A percentile compares a stretch with the other conserved stretches of the same genome.
These are phyloP conservation scores for Apiospora saccharicola DNA, from an alignment of 2,329 filamentous ascomycete species.

Conservation along the genomic window DNA sequence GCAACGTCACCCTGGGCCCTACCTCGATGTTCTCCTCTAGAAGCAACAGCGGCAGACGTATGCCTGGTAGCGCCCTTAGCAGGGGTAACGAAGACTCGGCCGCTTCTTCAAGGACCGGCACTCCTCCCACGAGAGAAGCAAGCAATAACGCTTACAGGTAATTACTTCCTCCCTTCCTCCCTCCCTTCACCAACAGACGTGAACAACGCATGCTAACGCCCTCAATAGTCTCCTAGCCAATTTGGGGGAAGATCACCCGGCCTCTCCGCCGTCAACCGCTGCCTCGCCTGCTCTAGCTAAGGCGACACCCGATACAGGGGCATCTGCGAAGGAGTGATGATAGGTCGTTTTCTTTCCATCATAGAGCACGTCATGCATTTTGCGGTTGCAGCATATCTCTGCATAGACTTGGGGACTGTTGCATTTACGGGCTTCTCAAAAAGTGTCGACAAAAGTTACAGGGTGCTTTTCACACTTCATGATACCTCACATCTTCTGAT, in stretches of 20 bases:
- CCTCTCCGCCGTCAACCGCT: slow-evolving; percentile 74
- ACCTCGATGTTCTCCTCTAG: slow-evolving; percentile 88
- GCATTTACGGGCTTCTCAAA: slow-evolving; percentile 53
- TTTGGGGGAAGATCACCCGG: slow-evolving; percentile 68
- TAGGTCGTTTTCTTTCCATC: slow-evolving; percentile 47
- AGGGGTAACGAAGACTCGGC: slow-evolving; percentile 85
- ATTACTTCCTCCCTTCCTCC: slow-evolving; percentile 44
- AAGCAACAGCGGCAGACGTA: slow-evolving; percentile 86
- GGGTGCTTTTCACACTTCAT: slow-evolving; percentile 46
- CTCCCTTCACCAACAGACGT: neutral
- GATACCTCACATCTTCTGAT: slow-evolving; percentile 50
- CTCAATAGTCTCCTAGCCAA: slow-evolving; percentile 61
- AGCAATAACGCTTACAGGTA: slow-evolving; percentile 95
- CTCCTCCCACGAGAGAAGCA: slow-evolving; percentile 73
- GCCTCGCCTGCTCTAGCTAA: slow-evolving; percentile 73
- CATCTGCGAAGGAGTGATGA: slow-evolving; percentile 59
- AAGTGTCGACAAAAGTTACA: slow-evolving; percentile 54
- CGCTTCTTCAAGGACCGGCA: slow-evolving; percentile 87
- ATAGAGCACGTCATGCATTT: slow-evolving; percentile 46
- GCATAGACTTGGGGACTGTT: slow-evolving; percentile 53
- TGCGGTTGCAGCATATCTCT: slow-evolving; percentile 44
- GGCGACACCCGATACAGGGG: slow-evolving; percentile 60
- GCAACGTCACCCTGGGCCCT: slow-evolving; percentile 76
- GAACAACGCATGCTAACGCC: slow-evolving; percentile 39
- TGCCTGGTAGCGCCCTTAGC: slow-evolving; percentile 76